Base-by-base conservation (phyloP, 208 protist genomes). In the Vickermania spadyakhi region DNA sequence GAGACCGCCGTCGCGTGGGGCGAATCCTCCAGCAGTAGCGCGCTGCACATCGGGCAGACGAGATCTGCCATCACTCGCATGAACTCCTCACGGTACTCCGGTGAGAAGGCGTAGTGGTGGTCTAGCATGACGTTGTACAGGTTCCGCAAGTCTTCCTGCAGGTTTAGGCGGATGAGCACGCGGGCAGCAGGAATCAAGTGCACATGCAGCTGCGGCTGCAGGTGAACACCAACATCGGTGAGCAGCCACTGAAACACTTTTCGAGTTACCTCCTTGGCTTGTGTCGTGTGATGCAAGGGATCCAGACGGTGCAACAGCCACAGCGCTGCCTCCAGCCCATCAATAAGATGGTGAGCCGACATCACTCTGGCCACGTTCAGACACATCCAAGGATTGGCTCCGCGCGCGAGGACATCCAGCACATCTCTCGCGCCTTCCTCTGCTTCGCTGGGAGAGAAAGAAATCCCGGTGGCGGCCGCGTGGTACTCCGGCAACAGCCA, bases 101-200 rank as follows among this genome's bases (percentile, higher is more conserved):
- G 62, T 18, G 62, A 41, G 66, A 91, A 92, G 11, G 68, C 18
- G 63, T 79, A 80, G 52, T 76, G 81, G 65, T 89, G 85, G 59
- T 91, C 81, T 5, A 94, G 62, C 26, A 94, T 73, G 28, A 73
- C 80, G 73, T 79, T 94, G 74, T 94, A 90, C 2, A 94, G 60
- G 22, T 72, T 58, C 27, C 64, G 65, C 51, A 94, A 60, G 30
- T 94, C 87, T 21, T 86, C 72, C 28, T 88, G 75, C 50, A 91
- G 55, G 0, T 66, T 64, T 0, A 91, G 58, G 3, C 80, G 81
- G 31, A 94, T 81, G 23, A 94, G 63, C 53, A 84, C 75, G 14
- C 87, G 79, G 5, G 82, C 72, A 28, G 73, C 77, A 5, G 87
- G 82, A 22, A 88, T 70, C 3, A 94, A 62, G 58, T 91, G 77